Conservation (phyloP, 176 grass and related monocot genomes). For the Carex pumila region DNA sequence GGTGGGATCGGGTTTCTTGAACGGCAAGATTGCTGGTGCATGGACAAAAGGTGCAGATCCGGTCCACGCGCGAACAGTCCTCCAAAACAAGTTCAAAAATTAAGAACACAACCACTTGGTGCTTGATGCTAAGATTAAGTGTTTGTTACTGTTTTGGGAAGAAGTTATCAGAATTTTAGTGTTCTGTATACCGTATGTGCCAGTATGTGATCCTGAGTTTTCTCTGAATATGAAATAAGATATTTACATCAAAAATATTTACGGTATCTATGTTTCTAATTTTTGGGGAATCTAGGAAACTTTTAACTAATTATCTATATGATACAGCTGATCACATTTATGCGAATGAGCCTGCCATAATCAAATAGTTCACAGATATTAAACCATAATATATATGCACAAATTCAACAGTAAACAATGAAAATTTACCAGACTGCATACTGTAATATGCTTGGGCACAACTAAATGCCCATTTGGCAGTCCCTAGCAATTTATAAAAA, state of each 20-base stretch:
- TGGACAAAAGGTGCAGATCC: slow-evolving; percentile 8
- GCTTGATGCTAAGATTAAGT: neutral
- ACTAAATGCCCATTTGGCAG: too few relatives aligned
- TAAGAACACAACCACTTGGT: neutral
- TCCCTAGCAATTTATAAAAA: too few relatives aligned
- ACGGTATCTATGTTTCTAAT: neutral
- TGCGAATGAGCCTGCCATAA: too few relatives aligned
- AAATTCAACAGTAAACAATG: too few relatives aligned
- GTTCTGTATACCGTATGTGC: neutral
- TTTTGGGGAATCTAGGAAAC: neutral
- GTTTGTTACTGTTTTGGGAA: neutral
- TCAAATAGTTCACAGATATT: too few relatives aligned
- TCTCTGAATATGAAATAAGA: neutral
- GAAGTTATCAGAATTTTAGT: neutral
- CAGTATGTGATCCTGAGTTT: neutral
- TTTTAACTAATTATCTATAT: too few relatives aligned
- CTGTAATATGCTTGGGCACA: too few relatives aligned
- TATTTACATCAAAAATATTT: neutral
- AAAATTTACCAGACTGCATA: too few relatives aligned
- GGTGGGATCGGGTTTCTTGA: neutral
- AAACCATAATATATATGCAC: too few relatives aligned
- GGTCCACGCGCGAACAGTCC: neutral
- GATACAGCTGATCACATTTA: too few relatives aligned
- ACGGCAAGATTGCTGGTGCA: slow-evolving; percentile 2
- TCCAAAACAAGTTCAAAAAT: neutral